These are phyloP conservation scores for Sarocladiaceae sp. DNA, from an alignment of 2,329 filamentous ascomycete genomes.

Conservation along the genomic window DNA sequence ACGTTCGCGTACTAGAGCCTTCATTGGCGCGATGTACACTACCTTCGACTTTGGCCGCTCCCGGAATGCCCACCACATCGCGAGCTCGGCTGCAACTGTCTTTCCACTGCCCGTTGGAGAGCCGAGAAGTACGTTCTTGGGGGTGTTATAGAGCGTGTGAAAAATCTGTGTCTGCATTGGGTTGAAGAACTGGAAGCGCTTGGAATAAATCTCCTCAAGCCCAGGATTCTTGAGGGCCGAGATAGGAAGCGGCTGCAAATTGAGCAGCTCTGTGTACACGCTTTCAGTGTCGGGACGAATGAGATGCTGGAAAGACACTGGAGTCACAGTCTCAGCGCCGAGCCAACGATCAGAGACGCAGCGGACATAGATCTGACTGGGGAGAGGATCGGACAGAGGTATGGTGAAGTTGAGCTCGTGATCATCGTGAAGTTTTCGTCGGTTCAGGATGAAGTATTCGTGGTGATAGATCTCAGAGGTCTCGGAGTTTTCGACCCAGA, in stretches of 20 bases:
- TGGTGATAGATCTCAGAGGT: slow-evolving; percentile 97
- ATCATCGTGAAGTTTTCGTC: slow-evolving; percentile 87
- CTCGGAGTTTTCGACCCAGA: slow-evolving; percentile 98
- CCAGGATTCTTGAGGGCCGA: slow-evolving; percentile 79
- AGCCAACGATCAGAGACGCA: slow-evolving; percentile 95
- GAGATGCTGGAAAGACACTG: slow-evolving; percentile 94
- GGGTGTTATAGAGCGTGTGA: slow-evolving; percentile 88
- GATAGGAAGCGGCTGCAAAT: slow-evolving; percentile 84
- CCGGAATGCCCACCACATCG: slow-evolving; percentile 99
- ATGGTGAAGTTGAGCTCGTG: slow-evolving; percentile 98
- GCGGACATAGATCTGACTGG: slow-evolving; percentile 92
- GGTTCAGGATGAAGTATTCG: slow-evolving; percentile 89
- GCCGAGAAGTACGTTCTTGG: slow-evolving; percentile 86
- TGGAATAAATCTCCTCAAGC: slow-evolving; percentile 79
- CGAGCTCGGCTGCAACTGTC: slow-evolving; percentile 89
- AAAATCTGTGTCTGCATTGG: slow-evolving; percentile 99
- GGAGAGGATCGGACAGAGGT: slow-evolving; percentile 84
- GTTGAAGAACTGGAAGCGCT: slow-evolving; percentile 94
- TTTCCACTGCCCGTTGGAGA: slow-evolving; percentile 97
- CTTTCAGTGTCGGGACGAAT: slow-evolving; percentile 97
- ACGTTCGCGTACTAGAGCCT: slow-evolving; percentile 91
- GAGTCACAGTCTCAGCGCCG: slow-evolving; percentile 89
- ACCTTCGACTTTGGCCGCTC: slow-evolving; percentile 94
- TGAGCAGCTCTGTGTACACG: slow-evolving; percentile 88
- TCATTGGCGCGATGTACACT: slow-evolving; percentile 99